These are phyloP conservation scores for Hypoxylon fuscum DNA, from an alignment of 495 filamentous ascomycete genomes.

Conservation along the genomic window DNA sequence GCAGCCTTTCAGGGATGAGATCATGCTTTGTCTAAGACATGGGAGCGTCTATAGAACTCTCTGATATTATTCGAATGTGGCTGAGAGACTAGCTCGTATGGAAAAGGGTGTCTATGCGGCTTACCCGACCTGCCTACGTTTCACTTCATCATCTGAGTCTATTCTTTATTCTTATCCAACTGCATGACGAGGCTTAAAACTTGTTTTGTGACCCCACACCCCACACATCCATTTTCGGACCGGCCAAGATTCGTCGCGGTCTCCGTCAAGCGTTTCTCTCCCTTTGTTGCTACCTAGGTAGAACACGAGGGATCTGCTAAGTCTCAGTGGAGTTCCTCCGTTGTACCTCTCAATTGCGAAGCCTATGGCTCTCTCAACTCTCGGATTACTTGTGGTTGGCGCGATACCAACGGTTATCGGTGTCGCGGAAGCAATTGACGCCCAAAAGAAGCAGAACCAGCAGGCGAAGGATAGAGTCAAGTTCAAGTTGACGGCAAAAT, in stretches of 20 bases:
- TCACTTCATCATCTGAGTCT: slow-evolving; percentile 26
- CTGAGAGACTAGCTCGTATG: slow-evolving; percentile 16
- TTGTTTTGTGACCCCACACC: slow-evolving; percentile 33
- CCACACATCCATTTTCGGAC: slow-evolving; percentile 4
- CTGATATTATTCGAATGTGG: slow-evolving; percentile 7
- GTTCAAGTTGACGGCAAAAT: slow-evolving; percentile 56
- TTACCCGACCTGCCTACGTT: slow-evolving; percentile 3
- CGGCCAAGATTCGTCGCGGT: slow-evolving; percentile 10
- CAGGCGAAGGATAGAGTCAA: slow-evolving; percentile 61
- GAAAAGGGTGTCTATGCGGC: slow-evolving; percentile 10
- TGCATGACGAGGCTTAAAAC: slow-evolving; percentile 32
- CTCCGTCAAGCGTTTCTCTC: slow-evolving; percentile 11
- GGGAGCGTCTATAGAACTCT: neutral
- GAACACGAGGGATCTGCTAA: slow-evolving; percentile 27
- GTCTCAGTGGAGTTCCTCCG: slow-evolving; percentile 11
- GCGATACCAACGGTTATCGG: slow-evolving; percentile 61
- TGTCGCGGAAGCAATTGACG: slow-evolving; percentile 59
- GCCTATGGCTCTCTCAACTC: slow-evolving; percentile 44
- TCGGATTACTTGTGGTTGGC: slow-evolving; percentile 57
- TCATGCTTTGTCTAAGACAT: slow-evolving; percentile 17
- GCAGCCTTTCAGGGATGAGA: slow-evolving; percentile 15
- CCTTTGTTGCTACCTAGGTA: too few species aligned
- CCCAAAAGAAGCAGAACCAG: slow-evolving; percentile 59
- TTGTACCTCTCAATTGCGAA: slow-evolving; percentile 20
- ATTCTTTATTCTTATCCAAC: neutral